phyloP scores from a whole-genome alignment of 768 basidiomycete species.

The Multifurca ochricompacta region DNA sequence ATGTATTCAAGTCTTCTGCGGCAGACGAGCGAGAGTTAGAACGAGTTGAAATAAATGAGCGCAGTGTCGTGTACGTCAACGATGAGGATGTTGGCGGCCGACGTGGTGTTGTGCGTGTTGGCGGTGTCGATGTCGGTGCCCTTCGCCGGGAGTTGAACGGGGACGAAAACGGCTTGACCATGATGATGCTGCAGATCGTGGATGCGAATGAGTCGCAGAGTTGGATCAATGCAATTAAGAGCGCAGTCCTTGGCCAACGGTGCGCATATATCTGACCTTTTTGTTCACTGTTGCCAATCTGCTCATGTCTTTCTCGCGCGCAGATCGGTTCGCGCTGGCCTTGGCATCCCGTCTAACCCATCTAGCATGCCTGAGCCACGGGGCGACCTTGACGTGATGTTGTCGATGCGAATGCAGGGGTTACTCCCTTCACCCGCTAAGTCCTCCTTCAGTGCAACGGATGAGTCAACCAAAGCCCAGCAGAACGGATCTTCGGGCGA shows the following conservation, averaged over 20 bases:
- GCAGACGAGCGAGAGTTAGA: constrained; percentile 64
- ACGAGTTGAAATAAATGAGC: constrained; percentile 66
- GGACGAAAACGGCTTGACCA: constrained; percentile 46
- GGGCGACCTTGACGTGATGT: constrained; percentile 79
- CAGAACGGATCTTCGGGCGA: not conserved
- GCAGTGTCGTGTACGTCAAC: constrained; percentile 67
- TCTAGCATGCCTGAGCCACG: constrained; percentile 50
- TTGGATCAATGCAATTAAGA: constrained; percentile 74
- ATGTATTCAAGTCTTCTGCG: constrained; percentile 59
- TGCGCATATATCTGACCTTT: constrained; percentile 26
- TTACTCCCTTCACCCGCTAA: constrained; percentile 33
- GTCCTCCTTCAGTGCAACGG: constrained; percentile 13
- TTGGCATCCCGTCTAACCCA: constrained; percentile 40
- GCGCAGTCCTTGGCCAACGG: constrained; percentile 64
- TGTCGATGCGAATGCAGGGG: constrained; percentile 70
- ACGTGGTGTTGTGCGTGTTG: constrained; percentile 56
- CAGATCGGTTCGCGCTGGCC: constrained; percentile 64
- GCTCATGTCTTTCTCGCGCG: constrained; percentile 8
- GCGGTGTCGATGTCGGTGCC: constrained; percentile 51
- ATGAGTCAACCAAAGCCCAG: constrained; percentile 1
- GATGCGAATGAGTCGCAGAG: constrained; percentile 55
- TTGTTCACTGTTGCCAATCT: not conserved
- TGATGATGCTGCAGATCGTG: constrained; percentile 66
- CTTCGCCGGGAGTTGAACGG: constrained; percentile 26
- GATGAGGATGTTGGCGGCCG: constrained; percentile 44